Evolutionary conservation across 2,329 filamentous ascomycete species (phyloP), one percentile per base, ranked within the genome.

Genomic region (Exophiala mesophila): DNA sequence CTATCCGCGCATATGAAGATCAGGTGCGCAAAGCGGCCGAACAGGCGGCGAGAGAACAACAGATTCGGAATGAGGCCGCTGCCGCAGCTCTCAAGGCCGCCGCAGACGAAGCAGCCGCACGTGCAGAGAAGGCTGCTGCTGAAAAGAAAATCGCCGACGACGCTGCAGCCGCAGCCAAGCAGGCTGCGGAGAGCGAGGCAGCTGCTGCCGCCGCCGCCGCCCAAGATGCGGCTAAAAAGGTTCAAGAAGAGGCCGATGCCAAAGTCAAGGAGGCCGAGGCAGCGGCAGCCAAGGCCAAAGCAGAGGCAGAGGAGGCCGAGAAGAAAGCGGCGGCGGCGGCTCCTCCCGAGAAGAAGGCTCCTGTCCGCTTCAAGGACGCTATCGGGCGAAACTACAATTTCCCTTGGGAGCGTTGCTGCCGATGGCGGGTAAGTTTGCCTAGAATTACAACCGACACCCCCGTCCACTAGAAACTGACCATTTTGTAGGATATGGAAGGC

Each of bases 341-440:
- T n/a, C 68, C 72, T 2, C 71, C 76, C n/a, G 70, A 73, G 42
- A 72, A 73, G 53, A 85, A 87, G 62, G 72, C 80, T 31, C 86
- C 85, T 2, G 86, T 95, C 62, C 83, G 82, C 54, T 94, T 94
- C 69, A 94, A 94, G 65, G 89, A 96, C 61, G 88, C 88, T 1
- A 80, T 96, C 12, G 86, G 87, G 21, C 77, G 89, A 53, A 95
- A 94, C 63, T 96, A 94, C 63, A 92, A 80, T 65, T 95, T 96
- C 59, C 89, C 89, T 1, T 95, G 83, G 66, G 79, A 89, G 50
- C 64, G 94, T 20, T 95, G 88, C 64, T 79, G 81, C 57, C 92
- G 82, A 2, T 94, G 88, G 88, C 70, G 73, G 69, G 85, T 89
- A 78, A 61, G 78, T n/a, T n/a, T n/a, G n/a, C n/a, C n/a, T n/a